Evolutionary conservation across 2,329 filamentous ascomycete genomes (phyloP).

Genomic region (Cercospora sesami): DNA sequence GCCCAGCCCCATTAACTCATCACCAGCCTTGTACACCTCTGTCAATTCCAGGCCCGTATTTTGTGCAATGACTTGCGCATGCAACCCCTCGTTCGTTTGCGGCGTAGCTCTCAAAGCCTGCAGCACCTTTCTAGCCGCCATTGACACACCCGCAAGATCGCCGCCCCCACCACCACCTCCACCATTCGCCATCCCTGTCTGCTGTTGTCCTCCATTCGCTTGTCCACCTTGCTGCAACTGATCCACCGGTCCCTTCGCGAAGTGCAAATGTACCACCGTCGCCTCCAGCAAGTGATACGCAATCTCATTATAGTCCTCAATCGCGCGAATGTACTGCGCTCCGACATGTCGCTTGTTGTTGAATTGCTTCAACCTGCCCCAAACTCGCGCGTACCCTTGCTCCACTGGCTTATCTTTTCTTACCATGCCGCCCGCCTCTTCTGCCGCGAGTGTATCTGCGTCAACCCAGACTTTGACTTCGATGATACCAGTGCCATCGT

Average conservation of each 20-base stretch:
- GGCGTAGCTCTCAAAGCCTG: slow-evolving; percentile 65
- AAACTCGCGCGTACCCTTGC: slow-evolving; percentile 81
- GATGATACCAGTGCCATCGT: slow-evolving; percentile 82
- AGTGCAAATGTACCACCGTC: slow-evolving; percentile 81
- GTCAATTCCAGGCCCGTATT: slow-evolving; percentile 64
- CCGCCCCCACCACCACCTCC: slow-evolving; percentile 39
- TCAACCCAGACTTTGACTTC: slow-evolving; percentile 90
- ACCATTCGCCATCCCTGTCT: slow-evolving; percentile 19
- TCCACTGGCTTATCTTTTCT: slow-evolving; percentile 61
- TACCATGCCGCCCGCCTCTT: slow-evolving; percentile 38
- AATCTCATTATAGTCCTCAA: slow-evolving; percentile 87
- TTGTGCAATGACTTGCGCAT: slow-evolving; percentile 73
- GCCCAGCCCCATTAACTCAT: slow-evolving; percentile 73
- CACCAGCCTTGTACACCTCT: slow-evolving; percentile 74
- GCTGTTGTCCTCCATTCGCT: slow-evolving; percentile 26
- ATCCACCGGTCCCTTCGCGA: slow-evolving; percentile 66
- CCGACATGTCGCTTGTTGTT: slow-evolving; percentile 79
- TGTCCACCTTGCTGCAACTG: slow-evolving; percentile 43
- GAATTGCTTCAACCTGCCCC: slow-evolving; percentile 80
- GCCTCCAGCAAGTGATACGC: slow-evolving; percentile 90
- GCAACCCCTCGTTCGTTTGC: slow-evolving; percentile 78
- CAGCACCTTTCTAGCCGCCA: slow-evolving; percentile 67
- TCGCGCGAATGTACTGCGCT: slow-evolving; percentile 75
- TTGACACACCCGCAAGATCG: slow-evolving; percentile 43
- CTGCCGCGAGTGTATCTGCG: slow-evolving; percentile 51